phyloP scores from a whole-genome alignment of 306 rosid genomes.

The Acacia crassicarpa region DNA sequence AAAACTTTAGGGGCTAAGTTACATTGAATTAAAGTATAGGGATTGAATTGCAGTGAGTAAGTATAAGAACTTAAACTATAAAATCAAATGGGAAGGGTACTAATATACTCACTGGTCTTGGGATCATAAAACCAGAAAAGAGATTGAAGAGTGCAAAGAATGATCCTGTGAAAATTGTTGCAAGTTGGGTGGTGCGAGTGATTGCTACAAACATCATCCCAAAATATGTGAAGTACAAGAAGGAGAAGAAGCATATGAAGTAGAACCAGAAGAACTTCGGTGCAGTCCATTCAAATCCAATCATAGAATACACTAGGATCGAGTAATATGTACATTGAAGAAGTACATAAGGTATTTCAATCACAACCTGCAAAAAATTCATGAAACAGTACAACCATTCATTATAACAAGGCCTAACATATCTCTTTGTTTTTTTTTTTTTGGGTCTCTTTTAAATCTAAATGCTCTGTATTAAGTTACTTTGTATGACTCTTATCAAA shows the following conservation, averaged over 20 bases:
- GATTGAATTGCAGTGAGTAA: too few relatives aligned
- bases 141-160: conserved; percentile 86
- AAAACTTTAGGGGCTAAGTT: too few relatives aligned
- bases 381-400: conserved; percentile 1
- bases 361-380: conserved; percentile 53
- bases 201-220: conserved; percentile 98
- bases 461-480: neutral
- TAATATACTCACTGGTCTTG: conserved; percentile 88
- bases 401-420: neutral
- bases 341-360: conserved; percentile 77
- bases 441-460: neutral
- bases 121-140: conserved; percentile 91
- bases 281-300: conserved; percentile 72
- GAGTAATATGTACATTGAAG: conserved; percentile 60
- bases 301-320: conserved; percentile 76
- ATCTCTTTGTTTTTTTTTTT: neutral
- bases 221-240: conserved; percentile 94
- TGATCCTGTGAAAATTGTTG: conserved; percentile 79
- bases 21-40: too few relatives aligned
- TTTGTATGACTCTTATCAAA: neutral
- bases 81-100: neutral
- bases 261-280: conserved; percentile 86
- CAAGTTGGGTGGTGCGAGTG: conserved; percentile 93
- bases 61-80: too few relatives aligned
- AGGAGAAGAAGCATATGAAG: conserved; percentile 79